Evolutionary conservation across 768 basidiomycete genomes (phyloP).

Genomic region (Leccinum subtestaceum): DNA sequence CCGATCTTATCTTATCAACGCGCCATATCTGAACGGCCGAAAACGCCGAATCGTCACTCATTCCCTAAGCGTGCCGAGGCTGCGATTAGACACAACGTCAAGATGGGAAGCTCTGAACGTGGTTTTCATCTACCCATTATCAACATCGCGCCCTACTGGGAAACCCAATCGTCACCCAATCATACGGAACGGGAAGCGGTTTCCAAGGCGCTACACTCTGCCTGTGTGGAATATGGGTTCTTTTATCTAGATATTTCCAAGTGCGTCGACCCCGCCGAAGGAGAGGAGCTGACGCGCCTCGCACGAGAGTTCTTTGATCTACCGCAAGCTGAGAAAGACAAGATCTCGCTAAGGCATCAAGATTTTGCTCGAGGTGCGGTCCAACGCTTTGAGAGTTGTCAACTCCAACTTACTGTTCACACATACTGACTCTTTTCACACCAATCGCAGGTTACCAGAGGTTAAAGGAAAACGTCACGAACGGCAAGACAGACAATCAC

Average conservation of each 20-base stretch:
- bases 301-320: conserved; percentile 71
- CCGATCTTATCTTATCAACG: conserved; percentile 21
- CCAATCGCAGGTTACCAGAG: conserved; percentile 64
- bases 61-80: background rate
- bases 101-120: conserved; percentile 12
- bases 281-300: conserved; percentile 60
- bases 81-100: background rate
- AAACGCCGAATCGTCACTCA: background rate
- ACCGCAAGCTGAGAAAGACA: conserved; percentile 77
- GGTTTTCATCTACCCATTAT: conserved; percentile 60
- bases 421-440: background rate
- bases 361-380: conserved; percentile 73
- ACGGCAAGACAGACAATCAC: conserved; percentile 80
- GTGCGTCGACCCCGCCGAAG: conserved; percentile 54
- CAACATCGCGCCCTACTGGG: conserved; percentile 63
- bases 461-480: conserved; percentile 83
- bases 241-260: conserved; percentile 79
- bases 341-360: conserved; percentile 60
- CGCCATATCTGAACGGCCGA: background rate
- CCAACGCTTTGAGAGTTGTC: background rate
- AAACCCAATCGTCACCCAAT: conserved; percentile 29
- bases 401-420: background rate
- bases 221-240: conserved; percentile 81
- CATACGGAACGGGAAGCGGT: conserved; percentile 39
- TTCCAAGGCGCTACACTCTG: conserved; percentile 61